Conservation (phyloP, 208 protist genomes). For the Trypanosoma lewisi region DNA sequence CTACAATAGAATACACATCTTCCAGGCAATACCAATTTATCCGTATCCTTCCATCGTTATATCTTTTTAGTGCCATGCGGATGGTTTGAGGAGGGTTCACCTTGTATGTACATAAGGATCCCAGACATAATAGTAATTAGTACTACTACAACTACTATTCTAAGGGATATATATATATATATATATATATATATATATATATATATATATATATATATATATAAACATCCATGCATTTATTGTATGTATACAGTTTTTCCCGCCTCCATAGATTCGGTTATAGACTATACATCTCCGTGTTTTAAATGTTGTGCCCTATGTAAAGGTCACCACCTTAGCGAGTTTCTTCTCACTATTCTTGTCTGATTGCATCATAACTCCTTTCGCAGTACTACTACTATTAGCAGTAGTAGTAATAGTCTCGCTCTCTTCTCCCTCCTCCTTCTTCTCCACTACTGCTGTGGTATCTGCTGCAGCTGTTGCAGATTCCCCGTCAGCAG, state of each 20-base stretch:
- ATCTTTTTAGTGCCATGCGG: too few relatives aligned
- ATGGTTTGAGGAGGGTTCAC: too few relatives aligned
- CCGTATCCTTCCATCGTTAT: too few relatives aligned
- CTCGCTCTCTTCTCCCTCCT: slow-evolving; percentile 6
- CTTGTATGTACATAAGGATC: not conserved
- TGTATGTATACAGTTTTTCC: not conserved
- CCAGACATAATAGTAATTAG: not conserved
- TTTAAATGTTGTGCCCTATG: not conserved
- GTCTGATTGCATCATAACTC: not conserved
- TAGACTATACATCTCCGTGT: not conserved
- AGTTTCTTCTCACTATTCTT: not conserved
- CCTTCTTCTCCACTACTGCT: not conserved
- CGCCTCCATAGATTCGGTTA: not conserved
- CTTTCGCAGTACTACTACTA: too few relatives aligned
- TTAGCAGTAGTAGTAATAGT: not conserved
- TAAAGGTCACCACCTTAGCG: not conserved
- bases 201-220: slow-evolving; percentile 15
- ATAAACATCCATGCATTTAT: too few relatives aligned
- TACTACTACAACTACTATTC: not conserved
- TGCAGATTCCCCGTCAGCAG: not conserved
- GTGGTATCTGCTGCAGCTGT: not conserved
- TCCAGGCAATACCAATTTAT: too few relatives aligned
- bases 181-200: not conserved
- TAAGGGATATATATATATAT: not conserved
- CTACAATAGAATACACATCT: too few relatives aligned